Evolutionary conservation across 2,329 filamentous ascomycete species (phyloP).

Genomic region (Xylariaceae sp.): DNA sequence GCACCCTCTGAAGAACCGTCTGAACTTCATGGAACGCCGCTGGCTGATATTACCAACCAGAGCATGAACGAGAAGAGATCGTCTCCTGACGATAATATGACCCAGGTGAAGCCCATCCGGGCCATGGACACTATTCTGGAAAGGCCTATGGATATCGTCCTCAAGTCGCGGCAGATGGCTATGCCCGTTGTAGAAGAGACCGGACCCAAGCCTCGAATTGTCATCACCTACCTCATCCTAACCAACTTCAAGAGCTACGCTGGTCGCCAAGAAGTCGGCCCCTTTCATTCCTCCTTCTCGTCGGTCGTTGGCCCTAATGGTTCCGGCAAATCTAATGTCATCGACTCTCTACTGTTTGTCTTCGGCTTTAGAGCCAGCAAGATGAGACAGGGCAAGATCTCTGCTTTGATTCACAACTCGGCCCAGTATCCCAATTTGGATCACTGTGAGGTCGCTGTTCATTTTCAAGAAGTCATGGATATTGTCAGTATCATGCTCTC

Average conservation of each 20-base stretch:
- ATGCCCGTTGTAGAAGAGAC: constrained; percentile 67
- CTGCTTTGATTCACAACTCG: constrained; percentile 95
- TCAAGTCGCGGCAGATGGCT: constrained; percentile 71
- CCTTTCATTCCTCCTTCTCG: constrained; percentile 95
- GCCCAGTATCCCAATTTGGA: constrained; percentile 80
- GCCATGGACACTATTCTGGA: constrained; percentile 75
- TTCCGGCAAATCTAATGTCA: constrained; percentile 98
- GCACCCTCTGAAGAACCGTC: constrained; percentile 50
- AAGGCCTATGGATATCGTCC: constrained; percentile 87
- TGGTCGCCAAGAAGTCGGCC: constrained; percentile 88
- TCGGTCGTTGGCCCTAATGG: constrained; percentile 97
- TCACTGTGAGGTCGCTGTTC: constrained; percentile 91
- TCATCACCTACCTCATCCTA: constrained; percentile 86
- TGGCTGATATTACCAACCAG: constrained; percentile 69
- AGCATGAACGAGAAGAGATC: constrained; percentile 59
- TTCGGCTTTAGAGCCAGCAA: constrained; percentile 98
- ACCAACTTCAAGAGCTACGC: constrained; percentile 99
- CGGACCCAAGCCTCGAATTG: constrained; percentile 78
- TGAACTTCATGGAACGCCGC: constrained; percentile 49
- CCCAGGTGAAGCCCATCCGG: constrained; percentile 65
- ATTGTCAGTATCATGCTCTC: constrained; percentile 41
- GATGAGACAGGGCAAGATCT: constrained; percentile 98
- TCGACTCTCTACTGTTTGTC: constrained; percentile 96
- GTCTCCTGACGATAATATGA: constrained; percentile 42
- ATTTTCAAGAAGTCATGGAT: constrained; percentile 94